Conservation (phyloP, 2,329 filamentous ascomycete species). For the Epichloe festucae region DNA sequence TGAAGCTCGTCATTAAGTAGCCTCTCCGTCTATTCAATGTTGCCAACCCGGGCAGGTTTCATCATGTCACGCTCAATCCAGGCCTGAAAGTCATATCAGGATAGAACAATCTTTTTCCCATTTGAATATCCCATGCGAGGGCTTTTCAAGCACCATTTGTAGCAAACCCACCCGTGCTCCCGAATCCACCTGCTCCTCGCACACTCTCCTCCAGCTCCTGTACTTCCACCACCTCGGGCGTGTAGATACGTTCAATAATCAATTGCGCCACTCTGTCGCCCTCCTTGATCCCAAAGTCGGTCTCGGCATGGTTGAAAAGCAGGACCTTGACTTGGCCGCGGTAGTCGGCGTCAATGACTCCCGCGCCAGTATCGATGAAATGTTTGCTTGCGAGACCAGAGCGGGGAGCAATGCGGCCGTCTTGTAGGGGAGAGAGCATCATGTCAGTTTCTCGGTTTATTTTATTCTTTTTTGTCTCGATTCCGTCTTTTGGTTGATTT, state of each 20-base stretch:
- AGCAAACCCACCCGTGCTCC: conserved; percentile 55
- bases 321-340: conserved; percentile 87
- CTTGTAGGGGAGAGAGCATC: conserved; percentile 26
- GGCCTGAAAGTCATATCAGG: too few species aligned
- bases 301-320: conserved; percentile 81
- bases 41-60: background rate
- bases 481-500: too few species aligned
- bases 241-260: conserved; percentile 87
- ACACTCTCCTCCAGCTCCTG: conserved; percentile 81
- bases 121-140: background rate
- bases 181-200: conserved; percentile 80
- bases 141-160: background rate
- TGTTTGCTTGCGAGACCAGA: conserved; percentile 88
- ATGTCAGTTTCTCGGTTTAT: background rate
- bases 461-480: too few species aligned
- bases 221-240: conserved; percentile 83
- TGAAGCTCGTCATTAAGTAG: too few species aligned
- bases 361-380: conserved; percentile 91
- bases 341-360: conserved; percentile 97
- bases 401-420: conserved; percentile 80
- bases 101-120: too few species aligned
- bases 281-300: conserved; percentile 67
- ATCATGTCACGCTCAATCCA: too few species aligned
- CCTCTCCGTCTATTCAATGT: background rate
- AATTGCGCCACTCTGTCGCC: conserved; percentile 91